Base-by-base conservation (phyloP, 495 filamentous ascomycete genomes). In the Penicillium paxilli region DNA sequence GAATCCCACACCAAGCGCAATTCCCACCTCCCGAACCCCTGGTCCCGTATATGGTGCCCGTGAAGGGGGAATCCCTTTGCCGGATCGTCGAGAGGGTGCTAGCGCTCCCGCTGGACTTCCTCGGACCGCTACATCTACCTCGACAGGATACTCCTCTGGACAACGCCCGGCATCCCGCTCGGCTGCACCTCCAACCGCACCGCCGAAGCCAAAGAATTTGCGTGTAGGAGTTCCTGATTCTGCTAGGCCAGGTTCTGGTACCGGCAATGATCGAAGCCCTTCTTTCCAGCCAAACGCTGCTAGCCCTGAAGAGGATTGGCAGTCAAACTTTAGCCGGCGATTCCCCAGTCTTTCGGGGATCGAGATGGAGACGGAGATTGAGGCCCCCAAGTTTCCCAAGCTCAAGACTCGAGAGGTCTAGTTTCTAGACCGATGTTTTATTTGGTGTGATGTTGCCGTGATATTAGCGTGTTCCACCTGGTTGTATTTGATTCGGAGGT, bases 321-420 rank as follows among this genome's bases (percentile, higher is more conserved):
- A 89, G 61, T 70, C 66, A 24, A 85, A 87, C 66, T 96, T 96
- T 63, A 86, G 84, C 58, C 87, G 88, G 68, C 76, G 89, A 40
- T 96, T 89, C 67, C 92, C 92, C 1, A 91, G 84, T 61, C 75
- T 96, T 21, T 84, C 81, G 20, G 84, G 87, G 1, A 76, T 96
- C 44, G 91, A 96, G 75, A 89, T 95, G 25, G 91, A 87, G 65
- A 84, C 81, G 57, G 89, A 86, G 63, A 81, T 85, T 42, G 76
- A 81, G 58, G 59, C 72, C 25, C 68, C 75, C 14, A 72, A 70
- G 41, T 58, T 73, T 17, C 54, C 70, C 11, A 70, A 66, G 44
- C 54, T 78, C 44, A 61, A 70, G 49, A 78, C 74, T 0, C 69
- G 68, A 51, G 73, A 78, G 55, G 72, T 78, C 54, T 78, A 72